Evolutionary conservation across 2,329 filamentous ascomycete species (phyloP).

Genomic region (Emergomyces orientalis): DNA sequence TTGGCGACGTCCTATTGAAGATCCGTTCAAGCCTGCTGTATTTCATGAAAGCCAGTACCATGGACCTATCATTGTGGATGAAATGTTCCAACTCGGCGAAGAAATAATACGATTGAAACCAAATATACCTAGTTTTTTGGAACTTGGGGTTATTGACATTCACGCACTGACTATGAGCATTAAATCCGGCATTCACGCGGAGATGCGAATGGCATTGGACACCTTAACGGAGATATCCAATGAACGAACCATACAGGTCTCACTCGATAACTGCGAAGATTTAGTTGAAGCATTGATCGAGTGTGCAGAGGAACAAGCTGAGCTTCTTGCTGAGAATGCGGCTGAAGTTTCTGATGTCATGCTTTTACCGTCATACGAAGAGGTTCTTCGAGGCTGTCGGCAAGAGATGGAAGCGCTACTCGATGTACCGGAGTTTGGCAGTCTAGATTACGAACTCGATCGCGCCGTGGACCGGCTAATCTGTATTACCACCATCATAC

Average conservation of each 20-base stretch:
- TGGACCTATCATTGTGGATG: slow-evolving; percentile 63
- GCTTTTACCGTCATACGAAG: slow-evolving; percentile 75
- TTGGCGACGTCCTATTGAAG: slow-evolving; percentile 19
- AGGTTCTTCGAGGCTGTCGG: slow-evolving; percentile 69
- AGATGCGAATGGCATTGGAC: slow-evolving; percentile 84
- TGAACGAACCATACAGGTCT: slow-evolving; percentile 53
- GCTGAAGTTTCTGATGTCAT: slow-evolving; percentile 81
- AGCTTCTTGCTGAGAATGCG: slow-evolving; percentile 73
- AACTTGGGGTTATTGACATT: slow-evolving; percentile 83
- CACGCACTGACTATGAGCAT: slow-evolving; percentile 81
- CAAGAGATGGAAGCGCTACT: slow-evolving; percentile 63
- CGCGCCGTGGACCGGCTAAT: slow-evolving; percentile 78
- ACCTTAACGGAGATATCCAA: slow-evolving; percentile 65
- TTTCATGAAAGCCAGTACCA: slow-evolving; percentile 47
- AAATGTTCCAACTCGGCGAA: slow-evolving; percentile 54
- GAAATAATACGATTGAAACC: slow-evolving; percentile 62
- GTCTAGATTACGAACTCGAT: slow-evolving; percentile 69
- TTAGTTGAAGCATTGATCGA: slow-evolving; percentile 80
- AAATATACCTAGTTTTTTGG: slow-evolving; percentile 61
- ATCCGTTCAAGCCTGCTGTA: slow-evolving; percentile 40
- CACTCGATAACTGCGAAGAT: slow-evolving; percentile 71
- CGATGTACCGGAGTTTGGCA: slow-evolving; percentile 65
- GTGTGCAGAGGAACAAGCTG: slow-evolving; percentile 80
- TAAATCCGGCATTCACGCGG: slow-evolving; percentile 78
- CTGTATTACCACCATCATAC: slow-evolving; percentile 82